phyloP scores from a whole-genome alignment of 164 flowering plant genomes.

The Sextonia rubra region DNA sequence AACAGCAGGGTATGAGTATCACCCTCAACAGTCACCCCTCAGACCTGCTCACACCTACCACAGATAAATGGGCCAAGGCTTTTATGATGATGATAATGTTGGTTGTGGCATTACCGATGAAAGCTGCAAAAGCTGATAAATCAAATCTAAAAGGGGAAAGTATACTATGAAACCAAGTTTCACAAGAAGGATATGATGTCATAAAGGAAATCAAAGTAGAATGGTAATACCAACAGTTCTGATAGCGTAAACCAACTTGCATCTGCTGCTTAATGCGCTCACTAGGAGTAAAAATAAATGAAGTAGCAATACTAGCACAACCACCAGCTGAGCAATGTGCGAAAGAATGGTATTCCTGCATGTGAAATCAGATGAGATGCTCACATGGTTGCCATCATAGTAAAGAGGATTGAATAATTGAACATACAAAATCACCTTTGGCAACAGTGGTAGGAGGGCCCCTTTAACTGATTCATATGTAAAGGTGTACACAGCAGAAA shows the following conservation, averaged over 20 bases:
- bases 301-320: constrained; percentile 96
- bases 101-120: too few species aligned
- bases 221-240: constrained; percentile 67
- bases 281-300: constrained; percentile 94
- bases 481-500: constrained; percentile 90
- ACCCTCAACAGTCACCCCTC: too few species aligned
- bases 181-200: too few species aligned
- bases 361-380: background rate
- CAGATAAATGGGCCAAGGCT: too few species aligned
- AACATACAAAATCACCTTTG: constrained; percentile 49
- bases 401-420: background rate
- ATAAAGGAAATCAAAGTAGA: constrained; percentile 1
- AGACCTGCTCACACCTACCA: too few species aligned
- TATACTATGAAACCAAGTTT: too few species aligned
- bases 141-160: too few species aligned
- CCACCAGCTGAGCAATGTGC: constrained; percentile 92
- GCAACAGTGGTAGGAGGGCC: constrained; percentile 68
- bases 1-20: too few species aligned
- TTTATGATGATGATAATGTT: too few species aligned
- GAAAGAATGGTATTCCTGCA: constrained; percentile 77
- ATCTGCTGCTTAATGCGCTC: constrained; percentile 98
- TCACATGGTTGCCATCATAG: background rate
- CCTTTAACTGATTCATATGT: constrained; percentile 94
- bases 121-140: too few species aligned
- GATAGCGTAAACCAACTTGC: constrained; percentile 86